Percentiles rank a stretch among this genome's conserved stretches.
Evolutionary conservation across 148 eudicot species (phyloP).

Genomic region (Arbutus unedo): DNA sequence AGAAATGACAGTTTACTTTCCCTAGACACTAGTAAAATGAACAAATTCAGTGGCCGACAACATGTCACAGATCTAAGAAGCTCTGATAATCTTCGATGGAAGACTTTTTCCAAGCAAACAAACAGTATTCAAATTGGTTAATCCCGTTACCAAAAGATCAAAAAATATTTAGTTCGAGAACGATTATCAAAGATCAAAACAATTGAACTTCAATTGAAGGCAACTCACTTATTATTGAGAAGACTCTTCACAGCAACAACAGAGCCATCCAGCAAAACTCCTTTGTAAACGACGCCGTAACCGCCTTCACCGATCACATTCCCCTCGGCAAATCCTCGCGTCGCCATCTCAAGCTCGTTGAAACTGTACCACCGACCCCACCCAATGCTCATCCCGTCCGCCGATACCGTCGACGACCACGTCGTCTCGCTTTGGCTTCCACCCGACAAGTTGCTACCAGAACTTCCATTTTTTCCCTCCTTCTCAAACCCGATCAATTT

Average conservation of each 20-base stretch:
- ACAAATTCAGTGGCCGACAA: slow-evolving; percentile 21
- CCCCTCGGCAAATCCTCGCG: slow-evolving; percentile 58
- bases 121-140: neutral
- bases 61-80: slow-evolving; percentile 32
- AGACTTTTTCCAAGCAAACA: slow-evolving; percentile 1
- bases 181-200: neutral
- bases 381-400: slow-evolving; percentile 50
- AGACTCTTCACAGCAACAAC: slow-evolving; percentile 84
- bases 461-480: neutral
- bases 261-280: slow-evolving; percentile 72
- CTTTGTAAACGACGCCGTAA: slow-evolving; percentile 74
- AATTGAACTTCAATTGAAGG: neutral
- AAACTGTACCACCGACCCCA: slow-evolving; percentile 90
- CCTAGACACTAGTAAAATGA: slow-evolving; percentile 7
- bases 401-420: slow-evolving; percentile 20
- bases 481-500: neutral
- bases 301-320: slow-evolving; percentile 93
- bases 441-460: neutral
- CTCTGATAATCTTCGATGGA: slow-evolving; percentile 4
- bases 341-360: slow-evolving; percentile 73
- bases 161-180: neutral
- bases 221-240: slow-evolving; percentile 70
- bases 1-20: slow-evolving; percentile 21
- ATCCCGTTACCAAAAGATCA: neutral
- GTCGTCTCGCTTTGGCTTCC: neutral